Percentiles rank a stretch among this genome's conserved stretches.
phyloP scores from a whole-genome alignment of 805 yeast species.

The Candida nitratophila region DNA sequence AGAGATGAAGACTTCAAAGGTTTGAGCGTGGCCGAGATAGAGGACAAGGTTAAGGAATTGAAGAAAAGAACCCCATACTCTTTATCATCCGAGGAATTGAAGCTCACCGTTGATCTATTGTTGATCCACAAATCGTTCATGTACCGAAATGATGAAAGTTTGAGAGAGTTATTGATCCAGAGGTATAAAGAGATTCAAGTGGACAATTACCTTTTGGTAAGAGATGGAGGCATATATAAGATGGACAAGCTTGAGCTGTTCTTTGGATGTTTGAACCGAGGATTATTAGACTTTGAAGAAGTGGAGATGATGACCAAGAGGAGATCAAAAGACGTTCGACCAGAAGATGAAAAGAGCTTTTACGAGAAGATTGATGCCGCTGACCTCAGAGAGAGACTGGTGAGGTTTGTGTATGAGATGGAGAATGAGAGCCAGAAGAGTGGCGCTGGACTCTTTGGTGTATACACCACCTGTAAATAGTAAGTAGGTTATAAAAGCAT shows the following conservation, averaged over 20 bases:
- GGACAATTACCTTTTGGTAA: constrained; percentile 41
- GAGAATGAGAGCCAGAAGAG: neutral
- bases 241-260: constrained; percentile 45
- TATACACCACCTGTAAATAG: constrained; percentile 3
- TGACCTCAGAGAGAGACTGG: constrained; percentile 9
- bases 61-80: constrained; percentile 29
- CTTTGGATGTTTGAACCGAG: constrained; percentile 49
- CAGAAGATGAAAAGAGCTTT: constrained; percentile 5
- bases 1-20: constrained; percentile 30
- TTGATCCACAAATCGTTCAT: constrained; percentile 7
- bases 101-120: neutral
- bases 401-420: constrained; percentile 4
- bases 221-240: constrained; percentile 40
- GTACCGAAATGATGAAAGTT: constrained; percentile 28
- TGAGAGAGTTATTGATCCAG: constrained; percentile 29
- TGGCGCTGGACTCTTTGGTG: constrained; percentile 14
- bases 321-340: neutral
- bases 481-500: neutral
- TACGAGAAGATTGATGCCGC: constrained; percentile 12
- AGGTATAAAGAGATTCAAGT: constrained; percentile 39
- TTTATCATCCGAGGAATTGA: neutral
- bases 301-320: constrained; percentile 5
- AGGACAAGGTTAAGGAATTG: constrained; percentile 34
- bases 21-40: constrained; percentile 45
- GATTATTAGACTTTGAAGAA: constrained; percentile 33